Evolutionary conservation across 768 basidiomycete species (phyloP).

Genomic region (Podaxis mareebaensis): DNA sequence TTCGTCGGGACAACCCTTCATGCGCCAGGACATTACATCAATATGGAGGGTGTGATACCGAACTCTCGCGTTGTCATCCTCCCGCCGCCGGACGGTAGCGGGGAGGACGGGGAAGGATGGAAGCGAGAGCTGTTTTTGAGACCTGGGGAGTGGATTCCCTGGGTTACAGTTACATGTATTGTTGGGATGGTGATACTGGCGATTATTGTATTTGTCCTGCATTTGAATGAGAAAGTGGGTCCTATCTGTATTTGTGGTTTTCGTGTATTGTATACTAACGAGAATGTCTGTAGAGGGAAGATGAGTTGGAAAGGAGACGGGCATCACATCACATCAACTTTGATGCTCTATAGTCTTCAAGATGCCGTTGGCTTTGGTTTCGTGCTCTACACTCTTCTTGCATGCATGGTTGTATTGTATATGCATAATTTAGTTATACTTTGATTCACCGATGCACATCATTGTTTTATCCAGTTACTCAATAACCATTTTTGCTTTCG

Average conservation of each 20-base stretch:
- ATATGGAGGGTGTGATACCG: slow-evolving; percentile 96
- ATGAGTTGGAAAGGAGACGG: slow-evolving; percentile 86
- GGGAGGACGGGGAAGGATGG: slow-evolving; percentile 65
- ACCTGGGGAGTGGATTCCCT: slow-evolving; percentile 97
- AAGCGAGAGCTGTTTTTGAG: slow-evolving; percentile 86
- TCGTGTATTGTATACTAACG: slow-evolving; percentile 7
- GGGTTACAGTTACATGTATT: slow-evolving; percentile 90
- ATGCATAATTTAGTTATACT: neutral
- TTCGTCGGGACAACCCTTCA: slow-evolving; percentile 93
- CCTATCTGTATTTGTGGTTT: neutral
- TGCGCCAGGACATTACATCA: slow-evolving; percentile 71
- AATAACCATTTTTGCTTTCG: too few relatives aligned
- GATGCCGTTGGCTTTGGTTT: neutral
- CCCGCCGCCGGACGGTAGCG: slow-evolving; percentile 45
- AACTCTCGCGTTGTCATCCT: slow-evolving; percentile 97
- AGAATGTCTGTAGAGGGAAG: slow-evolving; percentile 67
- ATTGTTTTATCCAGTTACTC: neutral
- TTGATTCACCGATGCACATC: neutral
- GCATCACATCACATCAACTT: slow-evolving; percentile 98
- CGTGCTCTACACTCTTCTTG: neutral
- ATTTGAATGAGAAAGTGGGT: slow-evolving; percentile 89
- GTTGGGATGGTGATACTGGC: slow-evolving; percentile 73
- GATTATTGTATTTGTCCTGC: slow-evolving; percentile 81
- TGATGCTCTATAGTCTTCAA: slow-evolving; percentile 74
- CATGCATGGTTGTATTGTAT: neutral